phyloP scores from a whole-genome alignment of 23 red algal genomes.

The Gracilariopsis chorda region DNA sequence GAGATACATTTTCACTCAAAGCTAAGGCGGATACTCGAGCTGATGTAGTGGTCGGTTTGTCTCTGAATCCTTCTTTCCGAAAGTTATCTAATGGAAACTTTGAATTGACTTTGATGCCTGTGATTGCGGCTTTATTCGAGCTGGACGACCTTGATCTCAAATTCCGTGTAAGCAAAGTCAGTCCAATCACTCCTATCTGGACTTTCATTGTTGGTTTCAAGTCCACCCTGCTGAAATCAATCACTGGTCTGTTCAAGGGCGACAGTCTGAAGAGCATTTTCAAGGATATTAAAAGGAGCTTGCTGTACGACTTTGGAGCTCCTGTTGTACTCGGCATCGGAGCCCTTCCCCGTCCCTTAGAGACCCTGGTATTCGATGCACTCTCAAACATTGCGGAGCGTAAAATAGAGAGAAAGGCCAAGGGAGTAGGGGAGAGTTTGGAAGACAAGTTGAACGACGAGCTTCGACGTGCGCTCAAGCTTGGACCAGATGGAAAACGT shows the following conservation, averaged over 20 bases:
- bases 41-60: not conserved
- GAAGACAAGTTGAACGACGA: not conserved
- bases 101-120: not conserved
- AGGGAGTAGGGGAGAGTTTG: not conserved
- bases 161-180: constrained; percentile 5
- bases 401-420: not conserved
- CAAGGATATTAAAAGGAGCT: not conserved
- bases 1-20: not conserved
- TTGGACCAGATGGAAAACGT: not conserved
- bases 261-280: not conserved
- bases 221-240: not conserved
- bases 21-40: not conserved
- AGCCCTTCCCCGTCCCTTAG: not conserved
- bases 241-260: not conserved
- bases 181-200: not conserved
- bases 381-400: not conserved
- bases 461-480: not conserved
- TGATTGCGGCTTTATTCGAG: not conserved
- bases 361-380: not conserved
- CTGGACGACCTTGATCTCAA: not conserved
- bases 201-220: constrained; percentile 9
- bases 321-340: not conserved
- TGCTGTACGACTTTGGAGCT: not conserved
- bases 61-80: not conserved
- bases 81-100: not conserved